These are phyloP conservation scores for Thyridium curvatum DNA, from an alignment of 2,329 filamentous ascomycete genomes.

Conservation along the genomic window DNA sequence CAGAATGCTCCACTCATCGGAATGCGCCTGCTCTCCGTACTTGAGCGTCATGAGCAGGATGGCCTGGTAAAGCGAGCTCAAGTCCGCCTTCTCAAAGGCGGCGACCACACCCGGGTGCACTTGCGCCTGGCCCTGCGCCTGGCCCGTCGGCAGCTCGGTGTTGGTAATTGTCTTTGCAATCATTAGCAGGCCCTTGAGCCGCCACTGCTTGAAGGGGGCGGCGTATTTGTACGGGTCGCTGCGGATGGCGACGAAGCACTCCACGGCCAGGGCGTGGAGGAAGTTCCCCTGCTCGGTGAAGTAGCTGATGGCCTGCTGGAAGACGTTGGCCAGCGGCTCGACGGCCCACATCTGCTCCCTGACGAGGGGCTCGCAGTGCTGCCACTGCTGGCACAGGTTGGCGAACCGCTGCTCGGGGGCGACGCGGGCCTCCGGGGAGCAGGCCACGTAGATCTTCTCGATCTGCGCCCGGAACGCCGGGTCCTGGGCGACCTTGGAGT, in stretches of 20 bases:
- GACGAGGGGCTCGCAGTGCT: constrained; percentile 28
- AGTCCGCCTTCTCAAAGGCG: constrained; percentile 37
- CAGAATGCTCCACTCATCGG: constrained; percentile 38
- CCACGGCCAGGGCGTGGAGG: constrained; percentile 35
- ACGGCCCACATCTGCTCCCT: constrained; percentile 36
- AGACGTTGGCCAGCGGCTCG: constrained; percentile 38
- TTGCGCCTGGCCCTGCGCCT: constrained; percentile 15
- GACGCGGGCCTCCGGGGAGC: constrained; percentile 10
- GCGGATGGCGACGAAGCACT: constrained; percentile 39
- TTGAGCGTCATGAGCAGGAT: constrained; percentile 41
- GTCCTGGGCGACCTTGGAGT: constrained; percentile 17
- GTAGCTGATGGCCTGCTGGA: constrained; percentile 38
- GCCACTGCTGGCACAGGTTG: constrained; percentile 28
- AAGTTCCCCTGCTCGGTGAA: constrained; percentile 35
- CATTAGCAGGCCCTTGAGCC: constrained; percentile 44
- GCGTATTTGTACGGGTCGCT: constrained; percentile 44
- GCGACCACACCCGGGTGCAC: constrained; percentile 16
- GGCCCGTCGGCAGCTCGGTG: constrained; percentile 31
- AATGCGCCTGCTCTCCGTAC: constrained; percentile 33
- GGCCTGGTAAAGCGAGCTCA: constrained; percentile 46
- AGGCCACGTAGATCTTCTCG: constrained; percentile 23
- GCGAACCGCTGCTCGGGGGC: constrained; percentile 8
- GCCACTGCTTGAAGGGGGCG: constrained; percentile 41
- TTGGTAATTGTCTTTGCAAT: constrained; percentile 46
- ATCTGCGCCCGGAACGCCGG: constrained; percentile 12